Evolutionary conservation across 768 basidiomycete species (phyloP).

Genomic region (Mycena sanguinolenta): DNA sequence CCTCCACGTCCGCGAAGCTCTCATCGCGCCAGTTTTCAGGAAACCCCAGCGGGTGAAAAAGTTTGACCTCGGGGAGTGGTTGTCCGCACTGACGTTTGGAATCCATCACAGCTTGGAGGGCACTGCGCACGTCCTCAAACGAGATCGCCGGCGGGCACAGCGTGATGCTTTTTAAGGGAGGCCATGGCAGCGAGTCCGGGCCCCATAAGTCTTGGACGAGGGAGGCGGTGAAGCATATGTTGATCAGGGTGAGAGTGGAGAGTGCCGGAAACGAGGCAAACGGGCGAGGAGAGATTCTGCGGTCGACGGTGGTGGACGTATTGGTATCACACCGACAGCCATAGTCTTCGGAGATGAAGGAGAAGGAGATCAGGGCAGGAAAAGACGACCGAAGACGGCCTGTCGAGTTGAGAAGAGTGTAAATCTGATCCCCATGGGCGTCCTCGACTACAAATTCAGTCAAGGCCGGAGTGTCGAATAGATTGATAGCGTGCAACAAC

Average conservation of each 20-base stretch:
- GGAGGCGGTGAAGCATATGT: background rate
- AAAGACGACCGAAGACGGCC: background rate
- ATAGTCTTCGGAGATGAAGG: background rate
- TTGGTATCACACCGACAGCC: background rate
- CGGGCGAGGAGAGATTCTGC: background rate
- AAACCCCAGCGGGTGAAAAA: background rate
- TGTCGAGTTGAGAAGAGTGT: background rate
- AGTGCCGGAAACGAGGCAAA: background rate
- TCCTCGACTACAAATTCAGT: background rate
- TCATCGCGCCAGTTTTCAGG: too few species aligned
- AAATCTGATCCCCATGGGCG: conserved; percentile 2
- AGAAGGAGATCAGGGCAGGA: background rate
- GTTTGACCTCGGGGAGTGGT: background rate
- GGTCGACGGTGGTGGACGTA: too few species aligned
- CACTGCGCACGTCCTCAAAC: background rate
- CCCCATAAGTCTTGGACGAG: background rate
- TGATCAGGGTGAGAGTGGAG: background rate
- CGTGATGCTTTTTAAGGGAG: background rate
- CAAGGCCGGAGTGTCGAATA: background rate
- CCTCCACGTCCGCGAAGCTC: too few species aligned
- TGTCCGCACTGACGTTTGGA: background rate
- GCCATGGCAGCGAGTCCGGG: background rate
- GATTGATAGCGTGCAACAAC: background rate
- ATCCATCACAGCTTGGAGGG: background rate
- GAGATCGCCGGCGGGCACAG: background rate